phyloP scores from a whole-genome alignment of 345 rosid genomes.

The Turnera subulata region DNA sequence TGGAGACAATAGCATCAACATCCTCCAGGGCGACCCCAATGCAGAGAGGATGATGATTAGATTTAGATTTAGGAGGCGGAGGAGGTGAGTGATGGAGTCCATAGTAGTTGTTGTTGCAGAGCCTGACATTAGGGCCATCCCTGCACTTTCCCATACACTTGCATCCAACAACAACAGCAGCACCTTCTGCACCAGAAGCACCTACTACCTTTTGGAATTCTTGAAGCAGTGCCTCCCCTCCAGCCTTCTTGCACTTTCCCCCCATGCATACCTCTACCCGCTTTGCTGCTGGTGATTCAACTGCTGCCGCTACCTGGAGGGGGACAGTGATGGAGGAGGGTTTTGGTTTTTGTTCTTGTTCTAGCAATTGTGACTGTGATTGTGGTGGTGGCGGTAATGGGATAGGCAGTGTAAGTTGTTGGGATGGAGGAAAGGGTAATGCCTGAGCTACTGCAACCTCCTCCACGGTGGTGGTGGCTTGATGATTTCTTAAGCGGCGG shows the following conservation, averaged over 20 bases:
- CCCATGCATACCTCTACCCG: conserved; percentile 32
- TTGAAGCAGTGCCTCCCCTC: conserved; percentile 13
- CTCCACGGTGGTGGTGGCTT: not conserved
- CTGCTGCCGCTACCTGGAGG: too few species aligned
- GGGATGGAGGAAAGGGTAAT: not conserved
- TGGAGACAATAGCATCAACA: too few species aligned
- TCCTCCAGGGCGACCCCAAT: too few species aligned
- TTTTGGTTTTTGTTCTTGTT: not conserved
- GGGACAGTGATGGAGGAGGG: too few species aligned
- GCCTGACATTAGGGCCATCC: conserved; percentile 17
- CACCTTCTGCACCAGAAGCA: too few species aligned
- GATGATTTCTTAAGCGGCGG: not conserved
- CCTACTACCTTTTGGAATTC: conserved; percentile 13
- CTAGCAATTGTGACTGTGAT: too few species aligned
- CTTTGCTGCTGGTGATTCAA: not conserved
- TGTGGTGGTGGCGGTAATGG: too few species aligned
- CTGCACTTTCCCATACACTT: conserved; percentile 25
- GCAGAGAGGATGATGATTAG: too few species aligned
- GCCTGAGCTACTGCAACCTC: too few species aligned
- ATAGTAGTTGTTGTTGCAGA: too few species aligned
- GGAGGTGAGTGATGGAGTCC: too few species aligned
- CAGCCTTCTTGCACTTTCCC: conserved; percentile 21
- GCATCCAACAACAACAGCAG: conserved; percentile 15
- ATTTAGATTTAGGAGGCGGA: too few species aligned
- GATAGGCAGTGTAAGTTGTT: not conserved